A percentile compares a stretch with the other conserved stretches of the same genome.
These are phyloP conservation scores for Plectosphaerella plurivora DNA, from an alignment of 2,329 filamentous ascomycete species.

Conservation along the genomic window DNA sequence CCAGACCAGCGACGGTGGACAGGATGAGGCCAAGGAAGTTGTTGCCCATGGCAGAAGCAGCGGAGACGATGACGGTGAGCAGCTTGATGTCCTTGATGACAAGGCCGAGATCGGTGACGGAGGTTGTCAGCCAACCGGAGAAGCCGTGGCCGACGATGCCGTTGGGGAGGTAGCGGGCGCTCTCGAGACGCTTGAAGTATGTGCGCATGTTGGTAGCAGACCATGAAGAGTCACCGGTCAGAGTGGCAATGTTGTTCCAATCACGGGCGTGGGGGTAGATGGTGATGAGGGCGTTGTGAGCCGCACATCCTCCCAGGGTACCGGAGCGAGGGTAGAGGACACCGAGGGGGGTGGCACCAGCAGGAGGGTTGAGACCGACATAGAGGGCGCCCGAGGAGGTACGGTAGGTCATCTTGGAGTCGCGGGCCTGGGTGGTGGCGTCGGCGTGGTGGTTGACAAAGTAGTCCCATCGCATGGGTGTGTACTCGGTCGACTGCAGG, in stretches of 20 bases:
- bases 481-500: constrained; percentile 14
- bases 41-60: constrained; percentile 23
- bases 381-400: constrained; percentile 29
- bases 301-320: constrained; percentile 45
- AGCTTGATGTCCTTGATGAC: constrained; percentile 23
- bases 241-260: constrained; percentile 49
- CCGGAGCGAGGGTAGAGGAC: constrained; percentile 42
- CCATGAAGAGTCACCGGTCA: constrained; percentile 61
- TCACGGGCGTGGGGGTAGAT: constrained; percentile 56
- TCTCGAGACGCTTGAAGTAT: constrained; percentile 54
- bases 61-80: constrained; percentile 20
- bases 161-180: constrained; percentile 44
- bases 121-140: constrained; percentile 43
- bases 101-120: constrained; percentile 11
- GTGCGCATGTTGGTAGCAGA: constrained; percentile 47
- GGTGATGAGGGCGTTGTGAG: constrained; percentile 57
- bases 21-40: constrained; percentile 15
- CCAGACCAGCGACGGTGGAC: constrained; percentile 18
- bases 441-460: constrained; percentile 14
- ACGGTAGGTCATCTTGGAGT: constrained; percentile 50
- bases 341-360: constrained; percentile 33
- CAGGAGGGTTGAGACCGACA: constrained; percentile 31
- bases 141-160: constrained; percentile 46
- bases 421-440: constrained; percentile 26
- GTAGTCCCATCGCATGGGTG: constrained; percentile 14